Base-by-base conservation (phyloP, 352 stramenopile species). In the Hyaloperonospora arabidopsidis region DNA sequence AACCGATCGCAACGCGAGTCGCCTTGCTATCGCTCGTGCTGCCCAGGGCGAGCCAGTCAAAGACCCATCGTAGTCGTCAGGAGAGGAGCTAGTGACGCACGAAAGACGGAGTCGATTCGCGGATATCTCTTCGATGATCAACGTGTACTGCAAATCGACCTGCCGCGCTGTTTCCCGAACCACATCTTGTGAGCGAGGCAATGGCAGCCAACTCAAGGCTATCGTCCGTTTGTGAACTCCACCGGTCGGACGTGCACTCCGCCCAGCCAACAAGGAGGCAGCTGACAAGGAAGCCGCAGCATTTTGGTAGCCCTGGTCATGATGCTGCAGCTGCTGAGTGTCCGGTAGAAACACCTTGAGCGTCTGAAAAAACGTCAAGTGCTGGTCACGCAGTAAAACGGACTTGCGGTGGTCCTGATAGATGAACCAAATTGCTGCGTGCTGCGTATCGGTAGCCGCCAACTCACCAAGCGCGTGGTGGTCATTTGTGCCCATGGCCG, bases 321-420 rank as follows among this genome's bases (percentile, higher is more conserved):
- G 41, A 0, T 58, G 34, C 17, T 50, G 35, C 19, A 57, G 47
- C 45, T n/a, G n/a, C n/a, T n/a, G n/a, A n/a, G 51, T 68, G 45
- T 83, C 70, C 0, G 75, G 75, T 2, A 76, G 54, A 36, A 86
- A 73, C 19, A 86, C 51, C 58, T 80, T 78, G 17, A 87, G 55
- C 12, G 74, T 78, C 52, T 87, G 76, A 53, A 85, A 87, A 41
- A 85, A 80, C 40, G 72, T 78, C 40, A 87, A 54, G 48, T 72
- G 57, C 46, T 80, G 77, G 49, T 85, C 68, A 23, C 69, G 67
- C 38, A 72, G 60, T 41, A 84, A 47, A 13, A 82, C 54, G 2
- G 76, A 65, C 49, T 79, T 80, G 39, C 70, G 63, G 32, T 70
- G 59, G 34, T 78, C 75, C 48, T 83, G 76, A 38, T 85, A 67